phyloP scores from a whole-genome alignment of 352 stramenopile genomes.

The Phytopythium cucurbitacearum region DNA sequence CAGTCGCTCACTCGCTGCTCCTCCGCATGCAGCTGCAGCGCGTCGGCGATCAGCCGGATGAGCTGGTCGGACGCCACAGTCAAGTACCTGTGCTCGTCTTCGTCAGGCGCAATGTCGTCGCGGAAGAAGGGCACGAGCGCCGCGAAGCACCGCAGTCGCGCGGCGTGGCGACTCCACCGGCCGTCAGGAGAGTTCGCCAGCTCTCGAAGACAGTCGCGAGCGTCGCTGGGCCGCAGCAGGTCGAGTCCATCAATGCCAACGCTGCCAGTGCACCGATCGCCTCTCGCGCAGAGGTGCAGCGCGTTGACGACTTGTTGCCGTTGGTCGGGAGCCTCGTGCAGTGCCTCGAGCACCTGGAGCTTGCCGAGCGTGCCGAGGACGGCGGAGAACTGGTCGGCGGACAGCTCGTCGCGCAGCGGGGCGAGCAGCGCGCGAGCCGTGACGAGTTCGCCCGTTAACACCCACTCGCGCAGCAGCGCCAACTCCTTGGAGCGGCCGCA shows the following conservation, averaged over 20 bases:
- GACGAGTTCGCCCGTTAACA: constrained; percentile 42
- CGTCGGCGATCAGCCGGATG: constrained; percentile 33
- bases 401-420: constrained; percentile 22
- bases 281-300: background rate
- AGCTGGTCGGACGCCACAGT: constrained; percentile 34
- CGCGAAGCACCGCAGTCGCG: constrained; percentile 44
- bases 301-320: background rate
- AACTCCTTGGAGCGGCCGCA: constrained; percentile 43
- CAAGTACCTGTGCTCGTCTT: constrained; percentile 49
- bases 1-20: constrained; percentile 13
- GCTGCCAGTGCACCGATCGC: background rate
- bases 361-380: constrained; percentile 24
- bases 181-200: too few relatives aligned
- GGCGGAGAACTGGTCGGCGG: constrained; percentile 9
- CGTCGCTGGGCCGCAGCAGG: background rate
- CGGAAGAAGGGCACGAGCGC: constrained; percentile 41
- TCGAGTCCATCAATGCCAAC: background rate
- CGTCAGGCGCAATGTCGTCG: constrained; percentile 20
- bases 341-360: constrained; percentile 29
- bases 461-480: constrained; percentile 41
- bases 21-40: constrained; percentile 16
- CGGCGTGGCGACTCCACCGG: constrained; percentile 21
- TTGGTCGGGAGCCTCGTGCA: background rate
- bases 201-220: background rate
- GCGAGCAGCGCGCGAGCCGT: constrained; percentile 31